phyloP scores from a whole-genome alignment of 345 rosid genomes.

The Geranium brycei region DNA sequence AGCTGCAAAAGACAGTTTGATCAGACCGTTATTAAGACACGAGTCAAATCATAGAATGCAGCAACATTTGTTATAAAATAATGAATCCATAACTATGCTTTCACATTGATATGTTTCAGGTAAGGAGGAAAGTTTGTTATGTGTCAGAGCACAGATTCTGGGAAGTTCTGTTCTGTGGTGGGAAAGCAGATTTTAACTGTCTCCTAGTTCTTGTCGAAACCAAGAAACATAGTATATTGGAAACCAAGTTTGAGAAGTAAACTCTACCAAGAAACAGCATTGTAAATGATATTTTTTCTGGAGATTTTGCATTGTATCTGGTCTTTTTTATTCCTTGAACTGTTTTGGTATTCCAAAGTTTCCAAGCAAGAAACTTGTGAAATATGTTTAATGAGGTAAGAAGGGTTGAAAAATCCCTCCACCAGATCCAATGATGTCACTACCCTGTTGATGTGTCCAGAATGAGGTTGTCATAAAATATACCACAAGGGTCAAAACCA shows the following conservation, averaged over 20 bases:
- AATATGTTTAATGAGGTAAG: conserved; percentile 18
- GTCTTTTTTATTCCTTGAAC: neutral
- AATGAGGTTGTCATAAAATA: neutral
- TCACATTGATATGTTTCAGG: no score
- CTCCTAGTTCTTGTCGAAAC: neutral
- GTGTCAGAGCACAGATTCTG: no score
- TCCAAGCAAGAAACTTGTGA: conserved; percentile 9
- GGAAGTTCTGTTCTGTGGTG: no score
- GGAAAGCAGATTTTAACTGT: neutral
- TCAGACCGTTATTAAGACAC: neutral
- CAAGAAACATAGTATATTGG: neutral
- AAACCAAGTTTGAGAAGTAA: conserved; percentile 18
- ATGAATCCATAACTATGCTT: neutral
- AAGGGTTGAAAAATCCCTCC: conserved; percentile 7
- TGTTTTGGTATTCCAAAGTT: neutral
- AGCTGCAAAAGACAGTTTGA: neutral
- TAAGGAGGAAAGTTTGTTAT: no score
- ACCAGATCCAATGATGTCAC: neutral
- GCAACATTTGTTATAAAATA: neutral
- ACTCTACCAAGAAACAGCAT: neutral
- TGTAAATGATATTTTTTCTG: neutral
- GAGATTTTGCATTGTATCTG: neutral
- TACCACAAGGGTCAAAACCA: neutral
- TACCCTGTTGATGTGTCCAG: no score
- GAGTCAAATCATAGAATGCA: neutral